Base-by-base conservation (phyloP, 164 flowering plant species). In the Dillenia suffruticosa region DNA sequence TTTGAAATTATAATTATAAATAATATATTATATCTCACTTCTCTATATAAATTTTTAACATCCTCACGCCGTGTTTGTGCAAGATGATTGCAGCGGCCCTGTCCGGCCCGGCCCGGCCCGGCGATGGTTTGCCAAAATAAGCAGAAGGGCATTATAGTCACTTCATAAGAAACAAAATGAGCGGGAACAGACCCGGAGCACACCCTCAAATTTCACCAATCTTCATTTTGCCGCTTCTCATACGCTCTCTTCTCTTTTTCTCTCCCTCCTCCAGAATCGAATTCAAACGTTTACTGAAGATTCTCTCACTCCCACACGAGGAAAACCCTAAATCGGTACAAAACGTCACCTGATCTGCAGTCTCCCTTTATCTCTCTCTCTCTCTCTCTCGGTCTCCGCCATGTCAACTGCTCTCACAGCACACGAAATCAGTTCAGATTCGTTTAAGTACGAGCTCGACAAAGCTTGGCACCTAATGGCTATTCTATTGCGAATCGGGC, bases 401-500 rank as follows among this genome's bases (percentile, higher is more conserved):
- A 69, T 71, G 78, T 68, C 43, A 44, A 52, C 51, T 62, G 26
- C 14, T 50, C 62, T 68, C 12, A 58, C 53, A 10, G 61, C 62
- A 64, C 12, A 58, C 52, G 9, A 62, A 47, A 12, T 49, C 65
- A 32, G 58, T 26, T n/a, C 48, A 19, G 17, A 12, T 17, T 14
- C 54, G 49, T 24, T 51, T 14, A 8, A 63, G 17, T 48, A 32
- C 57, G 43, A 46, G 12, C 8, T 73, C 9, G 77, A 75, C 12
- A 70, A 68, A 46, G 79, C 84, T 6, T 78, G 82, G 82, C 66
- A 76, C 44, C 40, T 84, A 1, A 24, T 68, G 17, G 51, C 67
- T 1, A n/a, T 70, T 8, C 24, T 84, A 49, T 16, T 76, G 44
- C 46, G 70, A 54, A 47, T 71, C 9, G 76, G 85, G 5, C 72